Evolutionary conservation across 192 early-diverging fungal species (phyloP), one percentile per base, ranked within the genome.

Genomic region (Thamnidium elegans): DNA sequence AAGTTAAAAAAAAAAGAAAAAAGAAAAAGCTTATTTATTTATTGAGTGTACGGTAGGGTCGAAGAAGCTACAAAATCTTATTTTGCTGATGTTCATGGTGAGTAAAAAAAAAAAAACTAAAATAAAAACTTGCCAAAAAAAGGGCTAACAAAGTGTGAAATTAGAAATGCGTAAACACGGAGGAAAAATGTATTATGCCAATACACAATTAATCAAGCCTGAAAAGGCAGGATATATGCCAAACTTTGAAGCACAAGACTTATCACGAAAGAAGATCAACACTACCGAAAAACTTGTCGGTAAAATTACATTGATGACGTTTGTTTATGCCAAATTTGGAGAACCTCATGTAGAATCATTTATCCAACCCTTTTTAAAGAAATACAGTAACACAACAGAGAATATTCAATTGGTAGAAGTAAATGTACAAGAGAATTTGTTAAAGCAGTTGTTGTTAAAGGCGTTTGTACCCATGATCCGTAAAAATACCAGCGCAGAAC

Each of bases 151-250:
- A 34, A 63, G 70, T 52, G 60, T 62, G 21, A 58, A 67, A 7
- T 52, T 72, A 68, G 81, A 83, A 50, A 65, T 83, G 58, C 61
- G 71, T 55, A 67, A 74, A 61, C 75, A 73, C 9, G 72, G 72
- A 52, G 77, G 79, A 1, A 83, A 83, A 32, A 71, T 83, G 65
- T 83, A 73, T 70, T 72, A 73, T 46, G 81, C 69, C 42, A 70
- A 74, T 19, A 30, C 69, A 5, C 71, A 67, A 20, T 64, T 83
- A 51, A 72, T 78, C 30, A 71, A 69, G 31, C 61, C 76, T 4
- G 81, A 83, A 63, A 80, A 83, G 74, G 72, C 81, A 51, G 52
- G 78, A 0, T 83, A 80, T 58, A 83, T 83, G 78, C 81, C 81
- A 2, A 73, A 80, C 32, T 80, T 80, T 67, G 71, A 75, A 58